A percentile compares a stretch with the other conserved stretches of the same genome.
These are phyloP conservation scores for Agaricus blazei DNA, from an alignment of 768 basidiomycete species.

Conservation along the genomic window DNA sequence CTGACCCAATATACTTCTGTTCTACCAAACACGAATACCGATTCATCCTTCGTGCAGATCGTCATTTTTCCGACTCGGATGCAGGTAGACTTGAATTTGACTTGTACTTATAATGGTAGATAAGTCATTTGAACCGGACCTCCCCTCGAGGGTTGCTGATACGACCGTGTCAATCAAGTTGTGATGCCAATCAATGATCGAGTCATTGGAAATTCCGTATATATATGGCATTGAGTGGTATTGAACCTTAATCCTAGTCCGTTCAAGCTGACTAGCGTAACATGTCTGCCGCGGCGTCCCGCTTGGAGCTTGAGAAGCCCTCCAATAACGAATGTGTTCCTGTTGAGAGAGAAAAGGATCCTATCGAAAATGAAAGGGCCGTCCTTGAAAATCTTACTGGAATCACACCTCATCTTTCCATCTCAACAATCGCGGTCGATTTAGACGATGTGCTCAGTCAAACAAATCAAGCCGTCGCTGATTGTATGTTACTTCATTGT, in stretches of 20 bases:
- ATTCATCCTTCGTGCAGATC: no score
- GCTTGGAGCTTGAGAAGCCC: conserved; percentile 15
- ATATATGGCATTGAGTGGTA: not conserved
- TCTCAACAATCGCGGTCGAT: conserved; percentile 55
- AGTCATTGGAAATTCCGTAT: not conserved
- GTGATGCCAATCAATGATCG: conserved; percentile 1
- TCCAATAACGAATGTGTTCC: not conserved
- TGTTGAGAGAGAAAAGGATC: not conserved
- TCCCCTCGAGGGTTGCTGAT: no score
- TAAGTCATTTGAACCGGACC: no score
- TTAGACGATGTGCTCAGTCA: conserved; percentile 63
- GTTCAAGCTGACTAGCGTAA: not conserved
- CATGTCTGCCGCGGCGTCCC: conserved; percentile 27
- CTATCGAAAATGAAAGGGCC: conserved; percentile 7
- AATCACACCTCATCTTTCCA: conserved; percentile 15
- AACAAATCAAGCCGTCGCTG: conserved; percentile 53
- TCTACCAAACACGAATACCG: no score
- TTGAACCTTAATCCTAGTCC: not conserved
- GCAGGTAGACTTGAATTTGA: not conserved
- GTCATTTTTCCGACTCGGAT: not conserved
- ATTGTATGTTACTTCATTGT: conserved; percentile 39
- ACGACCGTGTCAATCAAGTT: no score
- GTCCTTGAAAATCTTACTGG: conserved; percentile 12
- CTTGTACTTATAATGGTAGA: no score
- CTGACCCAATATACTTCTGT: no score